These are phyloP conservation scores for Exserohilum turcica DNA, from an alignment of 2,329 filamentous ascomycete species.

Conservation along the genomic window DNA sequence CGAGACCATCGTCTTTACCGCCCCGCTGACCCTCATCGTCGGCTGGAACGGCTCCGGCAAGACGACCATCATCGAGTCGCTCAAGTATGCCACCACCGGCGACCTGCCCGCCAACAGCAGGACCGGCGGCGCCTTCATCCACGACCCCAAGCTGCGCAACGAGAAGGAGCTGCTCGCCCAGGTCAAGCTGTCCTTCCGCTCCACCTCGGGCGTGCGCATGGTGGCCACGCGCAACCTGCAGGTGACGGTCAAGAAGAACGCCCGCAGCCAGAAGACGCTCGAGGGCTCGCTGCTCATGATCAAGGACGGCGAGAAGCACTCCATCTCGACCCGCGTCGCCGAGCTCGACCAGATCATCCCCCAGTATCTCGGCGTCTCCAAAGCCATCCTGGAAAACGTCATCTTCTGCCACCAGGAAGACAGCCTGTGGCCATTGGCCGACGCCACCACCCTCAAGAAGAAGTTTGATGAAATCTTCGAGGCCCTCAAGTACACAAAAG, in stretches of 20 bases:
- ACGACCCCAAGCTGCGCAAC: conserved; percentile 90
- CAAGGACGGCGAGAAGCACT: conserved; percentile 77
- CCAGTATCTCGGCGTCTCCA: conserved; percentile 83
- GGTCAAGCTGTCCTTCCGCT: conserved; percentile 86
- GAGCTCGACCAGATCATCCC: conserved; percentile 86
- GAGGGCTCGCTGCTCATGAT: conserved; percentile 78
- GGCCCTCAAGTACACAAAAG: conserved; percentile 94
- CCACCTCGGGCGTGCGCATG: conserved; percentile 77
- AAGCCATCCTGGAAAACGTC: conserved; percentile 87
- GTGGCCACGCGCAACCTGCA: conserved; percentile 84
- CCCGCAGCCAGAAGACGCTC: conserved; percentile 78
- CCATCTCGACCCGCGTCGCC: conserved; percentile 77
- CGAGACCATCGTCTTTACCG: conserved; percentile 85
- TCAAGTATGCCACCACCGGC: conserved; percentile 97
- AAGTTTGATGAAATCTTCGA: conserved; percentile 98
- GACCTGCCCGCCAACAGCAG: conserved; percentile 88
- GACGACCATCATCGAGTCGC: conserved; percentile 97
- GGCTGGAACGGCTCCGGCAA: conserved; percentile 98
- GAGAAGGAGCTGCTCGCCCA: conserved; percentile 90
- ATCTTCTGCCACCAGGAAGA: conserved; percentile 99
- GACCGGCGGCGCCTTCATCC: conserved; percentile 89
- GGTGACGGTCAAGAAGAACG: conserved; percentile 82
- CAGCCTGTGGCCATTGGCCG: conserved; percentile 94
- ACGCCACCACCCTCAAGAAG: conserved; percentile 84
- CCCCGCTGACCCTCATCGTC: conserved; percentile 92